Evolutionary conservation across 345 rosid species (phyloP).

Genomic region (Noccaea caerulescens): DNA sequence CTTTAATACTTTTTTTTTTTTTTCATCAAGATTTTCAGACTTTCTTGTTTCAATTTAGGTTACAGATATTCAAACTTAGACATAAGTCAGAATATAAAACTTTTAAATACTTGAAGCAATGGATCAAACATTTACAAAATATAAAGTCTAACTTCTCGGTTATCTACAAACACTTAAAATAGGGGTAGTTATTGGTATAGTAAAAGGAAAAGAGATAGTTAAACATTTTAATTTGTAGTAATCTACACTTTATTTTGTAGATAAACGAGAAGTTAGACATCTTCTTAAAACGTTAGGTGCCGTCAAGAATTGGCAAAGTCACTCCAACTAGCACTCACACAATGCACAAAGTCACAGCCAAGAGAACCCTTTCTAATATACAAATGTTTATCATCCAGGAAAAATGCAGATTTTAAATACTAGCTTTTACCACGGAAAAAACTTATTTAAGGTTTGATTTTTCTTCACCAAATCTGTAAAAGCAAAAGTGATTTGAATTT

Average conservation of each 20-base stretch:
- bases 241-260: conserved; percentile 9
- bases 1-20: neutral
- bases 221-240: no score
- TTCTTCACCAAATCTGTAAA: conserved; percentile 39
- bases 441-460: neutral
- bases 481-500: conserved; percentile 37
- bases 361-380: neutral
- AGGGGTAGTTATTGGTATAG: no score
- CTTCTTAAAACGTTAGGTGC: conserved; percentile 31
- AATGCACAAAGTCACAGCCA: conserved; percentile 33
- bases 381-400: neutral
- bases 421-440: neutral
- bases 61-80: conserved; percentile 34
- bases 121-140: no score
- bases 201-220: no score
- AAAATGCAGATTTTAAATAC: neutral
- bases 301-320: conserved; percentile 42
- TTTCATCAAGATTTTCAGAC: conserved; percentile 25
- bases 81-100: neutral
- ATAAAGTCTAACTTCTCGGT: no score
- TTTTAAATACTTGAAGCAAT: neutral
- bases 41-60: conserved; percentile 26
- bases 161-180: no score
- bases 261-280: conserved; percentile 36
- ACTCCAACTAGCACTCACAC: conserved; percentile 35